These are phyloP conservation scores for Plasmopara muralis DNA, from an alignment of 352 stramenopile species.

Conservation along the genomic window DNA sequence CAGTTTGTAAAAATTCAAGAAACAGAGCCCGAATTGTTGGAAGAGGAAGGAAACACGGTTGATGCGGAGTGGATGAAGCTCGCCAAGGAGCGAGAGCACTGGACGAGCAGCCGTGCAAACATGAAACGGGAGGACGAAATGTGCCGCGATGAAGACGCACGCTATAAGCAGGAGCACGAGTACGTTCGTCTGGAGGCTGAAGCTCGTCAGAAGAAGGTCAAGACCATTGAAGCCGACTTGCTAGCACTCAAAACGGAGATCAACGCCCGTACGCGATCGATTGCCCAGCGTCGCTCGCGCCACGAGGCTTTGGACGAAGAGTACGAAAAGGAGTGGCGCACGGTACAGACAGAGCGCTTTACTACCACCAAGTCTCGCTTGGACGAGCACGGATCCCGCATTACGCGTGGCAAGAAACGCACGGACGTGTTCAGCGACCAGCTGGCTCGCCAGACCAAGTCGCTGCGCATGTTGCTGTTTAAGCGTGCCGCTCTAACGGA, in stretches of 20 bases:
- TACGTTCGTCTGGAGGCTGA: conserved; percentile 67
- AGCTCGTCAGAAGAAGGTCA: conserved; percentile 79
- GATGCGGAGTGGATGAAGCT: conserved; percentile 88
- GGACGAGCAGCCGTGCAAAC: conserved; percentile 79
- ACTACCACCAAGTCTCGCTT: conserved; percentile 57
- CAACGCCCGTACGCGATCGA: conserved; percentile 52
- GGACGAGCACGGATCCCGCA: conserved; percentile 57
- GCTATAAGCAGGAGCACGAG: conserved; percentile 84
- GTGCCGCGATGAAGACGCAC: conserved; percentile 75
- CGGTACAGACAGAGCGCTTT: conserved; percentile 57
- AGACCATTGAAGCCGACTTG: conserved; percentile 71
- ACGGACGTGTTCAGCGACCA: conserved; percentile 79
- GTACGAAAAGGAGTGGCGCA: conserved; percentile 82
- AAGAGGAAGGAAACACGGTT: conserved; percentile 75
- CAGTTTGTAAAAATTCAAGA: conserved; percentile 82
- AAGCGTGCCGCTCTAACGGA: conserved; percentile 82
- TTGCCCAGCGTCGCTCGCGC: conserved; percentile 64
- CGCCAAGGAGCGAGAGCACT: conserved; percentile 85
- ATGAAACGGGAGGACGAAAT: conserved; percentile 88
- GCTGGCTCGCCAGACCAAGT: conserved; percentile 72
- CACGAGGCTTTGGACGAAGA: conserved; percentile 74
- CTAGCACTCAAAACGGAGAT: conserved; percentile 78
- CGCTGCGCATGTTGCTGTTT: conserved; percentile 81
- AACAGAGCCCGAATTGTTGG: conserved; percentile 67
- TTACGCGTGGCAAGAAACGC: conserved; percentile 77